Percentiles rank a stretch among this genome's conserved stretches.
phyloP scores from a whole-genome alignment of 2,329 filamentous ascomycete genomes.

The Fusarium camptoceras region DNA sequence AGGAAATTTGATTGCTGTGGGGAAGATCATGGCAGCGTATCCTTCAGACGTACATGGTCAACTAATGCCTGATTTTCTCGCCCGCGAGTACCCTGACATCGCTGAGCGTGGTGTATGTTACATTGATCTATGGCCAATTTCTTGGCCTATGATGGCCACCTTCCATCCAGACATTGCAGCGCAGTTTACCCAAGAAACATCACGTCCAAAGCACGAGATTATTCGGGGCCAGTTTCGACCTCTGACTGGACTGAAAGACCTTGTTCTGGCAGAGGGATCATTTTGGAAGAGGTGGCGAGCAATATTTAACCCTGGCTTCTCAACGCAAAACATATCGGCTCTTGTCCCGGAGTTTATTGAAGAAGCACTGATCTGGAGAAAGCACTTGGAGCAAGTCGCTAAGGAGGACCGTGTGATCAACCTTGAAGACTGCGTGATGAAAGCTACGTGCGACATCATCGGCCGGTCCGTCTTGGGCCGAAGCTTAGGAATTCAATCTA shows the following conservation, averaged over 20 bases:
- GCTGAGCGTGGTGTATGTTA: neutral
- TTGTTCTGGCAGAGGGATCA: neutral
- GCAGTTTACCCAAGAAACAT: neutral
- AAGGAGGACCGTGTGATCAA: neutral
- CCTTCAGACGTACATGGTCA: neutral
- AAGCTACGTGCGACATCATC: slow-evolving; percentile 14
- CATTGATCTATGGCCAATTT: slow-evolving; percentile 9
- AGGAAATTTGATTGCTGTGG: neutral
- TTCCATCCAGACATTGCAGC: neutral
- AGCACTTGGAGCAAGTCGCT: neutral
- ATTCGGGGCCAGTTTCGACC: neutral
- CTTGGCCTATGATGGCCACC: neutral
- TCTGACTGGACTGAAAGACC: neutral
- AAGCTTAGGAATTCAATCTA: neutral
- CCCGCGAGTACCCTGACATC: neutral
- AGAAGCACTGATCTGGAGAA: neutral
- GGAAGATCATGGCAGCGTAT: slow-evolving; percentile 1
- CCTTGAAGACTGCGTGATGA: slow-evolving; percentile 1
- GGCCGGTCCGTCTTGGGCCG: neutral
- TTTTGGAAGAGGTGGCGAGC: slow-evolving; percentile 14
- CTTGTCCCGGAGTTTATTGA: neutral
- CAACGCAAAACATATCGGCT: neutral
- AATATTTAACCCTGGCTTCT: slow-evolving; percentile 6
- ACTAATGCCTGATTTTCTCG: slow-evolving; percentile 3
- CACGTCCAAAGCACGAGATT: neutral